Evolutionary conservation across 371 early-diverging fungal genomes (phyloP), one percentile per base, ranked within the genome.

Genomic region (Mucor plumbeus): DNA sequence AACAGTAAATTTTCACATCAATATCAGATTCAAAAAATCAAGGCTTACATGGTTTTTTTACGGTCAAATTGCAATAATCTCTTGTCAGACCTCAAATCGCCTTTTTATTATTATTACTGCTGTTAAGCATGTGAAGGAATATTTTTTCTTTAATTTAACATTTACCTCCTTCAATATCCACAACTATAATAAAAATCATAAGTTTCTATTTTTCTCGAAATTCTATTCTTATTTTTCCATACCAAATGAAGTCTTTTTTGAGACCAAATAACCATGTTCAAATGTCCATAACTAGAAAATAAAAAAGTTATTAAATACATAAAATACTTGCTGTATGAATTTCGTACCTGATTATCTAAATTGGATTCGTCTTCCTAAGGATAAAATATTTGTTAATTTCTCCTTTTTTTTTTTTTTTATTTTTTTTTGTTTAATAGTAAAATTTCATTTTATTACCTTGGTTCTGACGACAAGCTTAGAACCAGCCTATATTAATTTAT

Each of bases 81-180:
- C 35, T 74, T 80, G 61, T 83, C 80, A 14, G 68, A 65, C 39
- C 50, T 50, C 50, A 50, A 50, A 26, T 50, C 50, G 13, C 59
- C 21, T 39, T 59, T 17, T 59, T 5, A 47, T 50, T 19, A 26
- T 50, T 50, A 50, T 38, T 38, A 19, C 3, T 26, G 3, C 3
- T 26, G 3, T 21, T 56, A 44, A 64, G 33, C 62, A 65, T 60
- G 36, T 54, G 41, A 43, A 50, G 50, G 19, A 0, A 26, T 50
- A 11, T 21, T 50, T 9, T 39, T 19, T 21, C 19, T 19, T 19
- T 3, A 14, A 39, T 36, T 35, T 39, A 14, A 11, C 36, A 56
- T 9, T 62, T 72, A 79, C 82, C 83, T 64, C 81, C 81, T 40
- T 69, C 44, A 47, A 83, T 68, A 67, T 79, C 79, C 43, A 83